Conservation (phyloP, 495 filamentous ascomycete genomes). For the Gamarada debralockiae region DNA sequence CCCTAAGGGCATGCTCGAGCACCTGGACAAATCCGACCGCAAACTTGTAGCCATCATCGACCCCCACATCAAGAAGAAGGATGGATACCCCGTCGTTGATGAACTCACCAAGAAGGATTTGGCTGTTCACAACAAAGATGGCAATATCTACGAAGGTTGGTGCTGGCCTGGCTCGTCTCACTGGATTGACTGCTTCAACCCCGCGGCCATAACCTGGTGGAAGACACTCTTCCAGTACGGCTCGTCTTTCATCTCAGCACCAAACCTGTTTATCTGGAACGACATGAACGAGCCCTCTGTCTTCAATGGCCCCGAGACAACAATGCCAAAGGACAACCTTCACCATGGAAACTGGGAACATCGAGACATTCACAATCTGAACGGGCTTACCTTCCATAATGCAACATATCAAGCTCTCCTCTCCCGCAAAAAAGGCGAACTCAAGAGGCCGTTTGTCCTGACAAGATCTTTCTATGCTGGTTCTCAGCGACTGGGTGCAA, state of each 20-base stretch:
- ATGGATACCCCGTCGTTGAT: conserved; percentile 68
- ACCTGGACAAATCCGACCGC: conserved; percentile 74
- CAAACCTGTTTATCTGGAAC: conserved; percentile 95
- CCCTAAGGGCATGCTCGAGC: conserved; percentile 81
- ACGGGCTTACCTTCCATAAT: conserved; percentile 91
- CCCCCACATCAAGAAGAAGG: conserved; percentile 93
- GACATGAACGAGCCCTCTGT: conserved; percentile 99
- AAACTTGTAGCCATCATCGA: conserved; percentile 96
- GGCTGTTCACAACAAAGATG: conserved; percentile 84
- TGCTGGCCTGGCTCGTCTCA: conserved; percentile 97
- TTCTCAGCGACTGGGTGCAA: conserved; percentile 82
- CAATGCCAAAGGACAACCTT: conserved; percentile 96
- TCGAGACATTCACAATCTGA: conserved; percentile 91
- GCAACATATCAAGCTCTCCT: conserved; percentile 83
- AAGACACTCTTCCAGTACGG: conserved; percentile 79
- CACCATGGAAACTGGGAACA: conserved; percentile 94
- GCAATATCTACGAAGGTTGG: conserved; percentile 87
- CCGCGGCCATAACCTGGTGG: conserved; percentile 87
- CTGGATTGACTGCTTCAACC: conserved; percentile 95
- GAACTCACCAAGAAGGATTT: conserved; percentile 81
- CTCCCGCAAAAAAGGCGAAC: conserved; percentile 74
- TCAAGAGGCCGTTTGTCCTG: conserved; percentile 81
- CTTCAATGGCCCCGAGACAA: conserved; percentile 95
- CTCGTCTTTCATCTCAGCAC: conserved; percentile 72
- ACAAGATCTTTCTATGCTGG: conserved; percentile 91